Percentiles rank a stretch among this genome's conserved stretches.
Conservation (phyloP, 1,139 yeast genomes). For the Wickerhamomyces sp. region DNA sequence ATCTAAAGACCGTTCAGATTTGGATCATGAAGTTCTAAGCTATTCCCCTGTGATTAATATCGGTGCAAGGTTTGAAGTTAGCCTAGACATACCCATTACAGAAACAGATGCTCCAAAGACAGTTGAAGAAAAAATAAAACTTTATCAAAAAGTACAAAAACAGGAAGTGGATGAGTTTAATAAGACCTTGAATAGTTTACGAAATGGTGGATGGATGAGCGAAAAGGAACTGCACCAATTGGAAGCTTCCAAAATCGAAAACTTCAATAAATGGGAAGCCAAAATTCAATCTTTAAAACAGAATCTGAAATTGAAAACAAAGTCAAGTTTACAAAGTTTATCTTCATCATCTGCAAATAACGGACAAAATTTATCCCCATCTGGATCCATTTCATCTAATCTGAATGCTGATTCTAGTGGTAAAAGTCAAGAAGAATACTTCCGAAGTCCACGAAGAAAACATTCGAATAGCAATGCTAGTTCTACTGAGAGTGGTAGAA, state of each 20-base stretch:
- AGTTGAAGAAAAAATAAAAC: constrained; percentile 10
- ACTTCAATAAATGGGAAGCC: constrained; percentile 14
- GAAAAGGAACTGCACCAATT: constrained; percentile 8
- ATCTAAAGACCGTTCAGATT: constrained; percentile 1
- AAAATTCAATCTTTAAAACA: constrained; percentile 9
- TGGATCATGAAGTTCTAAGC: neutral
- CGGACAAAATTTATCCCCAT: too few species aligned
- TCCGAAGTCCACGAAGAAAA: neutral
- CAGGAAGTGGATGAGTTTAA: constrained; percentile 14
- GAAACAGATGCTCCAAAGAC: constrained; percentile 8
- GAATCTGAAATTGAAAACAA: constrained; percentile 1
- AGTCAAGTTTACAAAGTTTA: neutral
- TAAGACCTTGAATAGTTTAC: constrained; percentile 10
- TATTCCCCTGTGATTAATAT: constrained; percentile 17
- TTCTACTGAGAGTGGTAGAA: neutral
- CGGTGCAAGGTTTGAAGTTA: constrained; percentile 15
- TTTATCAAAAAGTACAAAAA: constrained; percentile 13
- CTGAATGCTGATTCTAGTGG: too few species aligned
- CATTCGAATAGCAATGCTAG: constrained; percentile 1
- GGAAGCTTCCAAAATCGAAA: constrained; percentile 10
- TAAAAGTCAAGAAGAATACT: neutral
- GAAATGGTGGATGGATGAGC: constrained; percentile 17
- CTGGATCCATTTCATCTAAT: too few species aligned
- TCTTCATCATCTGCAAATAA: too few species aligned
- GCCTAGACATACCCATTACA: constrained; percentile 10